Conservation (phyloP, 305 asterid species). For the Solanum hybrid region DNA sequence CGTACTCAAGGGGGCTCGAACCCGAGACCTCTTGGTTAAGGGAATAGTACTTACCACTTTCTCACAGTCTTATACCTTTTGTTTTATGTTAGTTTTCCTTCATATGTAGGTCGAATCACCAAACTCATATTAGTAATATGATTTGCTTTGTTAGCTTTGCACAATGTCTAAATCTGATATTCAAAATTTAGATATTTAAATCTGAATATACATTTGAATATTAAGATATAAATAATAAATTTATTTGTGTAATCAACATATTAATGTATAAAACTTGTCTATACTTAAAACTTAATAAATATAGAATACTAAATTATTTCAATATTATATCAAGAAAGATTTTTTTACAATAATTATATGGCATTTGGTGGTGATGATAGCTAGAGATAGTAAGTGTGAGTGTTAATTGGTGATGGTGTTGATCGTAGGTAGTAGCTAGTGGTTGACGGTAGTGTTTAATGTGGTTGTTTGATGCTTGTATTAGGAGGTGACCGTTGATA, state of each 20-base stretch:
- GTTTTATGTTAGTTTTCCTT: neutral
- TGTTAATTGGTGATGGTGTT: neutral
- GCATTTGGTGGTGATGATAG: neutral
- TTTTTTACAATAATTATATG: neutral
- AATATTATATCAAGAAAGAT: neutral
- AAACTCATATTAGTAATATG: neutral
- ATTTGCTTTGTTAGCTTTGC: neutral
- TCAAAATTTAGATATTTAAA: too few relatives aligned
- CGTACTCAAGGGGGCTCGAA: too few relatives aligned
- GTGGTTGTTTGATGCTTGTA: neutral
- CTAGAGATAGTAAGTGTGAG: neutral
- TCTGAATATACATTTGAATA: neutral
- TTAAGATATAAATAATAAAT: too few relatives aligned
- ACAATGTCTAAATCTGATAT: neutral
- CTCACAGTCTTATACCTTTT: neutral
- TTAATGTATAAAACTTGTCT: neutral
- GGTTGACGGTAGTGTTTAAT: neutral
- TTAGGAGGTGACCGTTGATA: neutral
- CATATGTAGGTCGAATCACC: neutral
- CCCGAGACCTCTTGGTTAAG: too few relatives aligned
- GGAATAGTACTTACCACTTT: too few relatives aligned
- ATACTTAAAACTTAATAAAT: neutral
- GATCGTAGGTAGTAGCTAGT: neutral
- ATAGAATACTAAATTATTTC: neutral
- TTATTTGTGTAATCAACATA: neutral